phyloP scores from a whole-genome alignment of 257 asterid species.

The Nicotiana noctiflora region DNA sequence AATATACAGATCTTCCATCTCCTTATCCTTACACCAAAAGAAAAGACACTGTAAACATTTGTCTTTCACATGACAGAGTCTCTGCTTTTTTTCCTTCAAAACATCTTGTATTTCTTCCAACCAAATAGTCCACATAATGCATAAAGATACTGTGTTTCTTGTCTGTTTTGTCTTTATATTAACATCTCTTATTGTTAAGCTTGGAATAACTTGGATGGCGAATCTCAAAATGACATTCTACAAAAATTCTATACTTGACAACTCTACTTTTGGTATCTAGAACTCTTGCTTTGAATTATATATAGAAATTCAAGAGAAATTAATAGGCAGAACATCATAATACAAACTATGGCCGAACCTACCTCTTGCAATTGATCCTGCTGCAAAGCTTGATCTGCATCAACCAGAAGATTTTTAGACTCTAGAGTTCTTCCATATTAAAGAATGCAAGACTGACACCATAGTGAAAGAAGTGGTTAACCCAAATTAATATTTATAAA shows the following conservation, averaged over 20 bases:
- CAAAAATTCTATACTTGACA: neutral
- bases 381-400: conserved; percentile 11
- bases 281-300: neutral
- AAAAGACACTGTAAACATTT: neutral
- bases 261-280: neutral
- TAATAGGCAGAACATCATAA: neutral
- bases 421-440: neutral
- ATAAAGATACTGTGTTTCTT: neutral
- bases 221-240: conserved; percentile 4
- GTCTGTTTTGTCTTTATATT: neutral
- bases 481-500: neutral
- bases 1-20: no score
- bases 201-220: neutral
- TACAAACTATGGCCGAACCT: neutral
- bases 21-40: neutral
- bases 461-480: neutral
- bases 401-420: neutral
- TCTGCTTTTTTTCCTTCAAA: neutral
- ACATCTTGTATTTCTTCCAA: neutral
- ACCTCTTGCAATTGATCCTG: conserved; percentile 15
- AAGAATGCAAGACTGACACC: neutral
- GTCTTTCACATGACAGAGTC: neutral
- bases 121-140: neutral
- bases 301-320: neutral
- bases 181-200: neutral